Base-by-base conservation (phyloP, 78 protist genomes). In the Tieghemostelium lacteum region DNA sequence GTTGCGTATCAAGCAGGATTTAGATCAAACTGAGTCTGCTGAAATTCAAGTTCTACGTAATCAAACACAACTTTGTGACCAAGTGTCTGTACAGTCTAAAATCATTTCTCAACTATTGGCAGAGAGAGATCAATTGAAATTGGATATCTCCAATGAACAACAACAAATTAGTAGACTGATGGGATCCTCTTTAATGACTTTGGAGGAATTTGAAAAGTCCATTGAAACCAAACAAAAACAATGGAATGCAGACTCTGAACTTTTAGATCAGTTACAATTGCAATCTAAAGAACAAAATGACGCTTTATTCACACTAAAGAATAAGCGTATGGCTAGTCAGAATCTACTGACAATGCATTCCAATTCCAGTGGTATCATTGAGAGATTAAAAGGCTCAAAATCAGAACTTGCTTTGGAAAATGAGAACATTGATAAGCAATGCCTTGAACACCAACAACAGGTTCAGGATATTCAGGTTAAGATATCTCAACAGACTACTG, bases 291-390 rank as follows among this genome's bases (percentile, higher is more conserved):
- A 45, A 14, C 10, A 6, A 6, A 45, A 45, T 45, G n/a, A 45
- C 52, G n/a, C 6, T 14, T 10, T 69, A 0, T 71, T 71, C 17
- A 45, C 45, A 52, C 45, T 50, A 37, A 57, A 71, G 20, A 29
- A 24, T 28, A 55, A 52, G 16, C n/a, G 45, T 0, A 31, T 71
- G 16, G 17, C 24, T 10, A 17, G 45, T 12, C 45, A 52, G 31
- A 52, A 52, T 71, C 34, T 22, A 50, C 50, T 71, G 45, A 50
- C 49, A 2, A 71, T 24, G 17, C 3, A 36, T 29, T 36, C 33
- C 20, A 50, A 34, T 52, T 54, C 77, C 12, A 28, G 42, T 29
- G 77, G 77, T 50, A 71, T 71, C 0, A 71, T 71, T 22, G 77
- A 71, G 16, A 57, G 63, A 57, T 19, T 57, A 19, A n/a, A n/a